Base-by-base conservation (phyloP, 306 rosid species). In the Ceratonia siliqua region DNA sequence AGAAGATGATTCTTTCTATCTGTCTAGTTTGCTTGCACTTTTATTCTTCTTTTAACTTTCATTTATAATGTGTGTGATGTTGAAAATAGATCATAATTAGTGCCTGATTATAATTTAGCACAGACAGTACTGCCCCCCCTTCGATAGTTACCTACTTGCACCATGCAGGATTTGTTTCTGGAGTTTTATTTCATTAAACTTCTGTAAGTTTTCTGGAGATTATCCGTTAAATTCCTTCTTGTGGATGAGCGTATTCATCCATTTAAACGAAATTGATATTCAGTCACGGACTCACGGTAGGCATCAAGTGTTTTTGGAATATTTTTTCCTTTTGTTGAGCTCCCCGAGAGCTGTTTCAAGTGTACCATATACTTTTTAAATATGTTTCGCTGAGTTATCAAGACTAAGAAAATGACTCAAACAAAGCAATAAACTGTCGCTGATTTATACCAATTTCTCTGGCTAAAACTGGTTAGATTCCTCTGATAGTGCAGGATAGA, bases 321-420 rank as follows among this genome's bases (percentile, higher is more conserved):
- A n/a, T 30, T 68, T 25, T 77, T 13, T 56, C 36, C 18, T 46
- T 46, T 62, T 4, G 50, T 36, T 59, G 38, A 48, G 72, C 42
- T 70, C 36, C 35, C 24, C 4, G 20, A 45, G 57, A 35, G 65
- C 43, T 30, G 45, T 46, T 64, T 65, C 70, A 35, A 17, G 27
- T 48, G 3, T 14, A 45, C 59, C n/a, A 21, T 70, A 33, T 28
- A 2, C 38, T 35, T 54, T 54, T 9, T 10, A 27, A 17, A 18
- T 53, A 21, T 77, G 25, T 77, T 57, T 76, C 11, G 58, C 58
- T n/a, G n/a, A n/a, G n/a, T 56, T 52, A 2, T 5, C 21, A 30
- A 52, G 58, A 6, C 21, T 27, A 52, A 52, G 8, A 3, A 20
- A 52, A 52, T 8, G 58, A 52, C 21, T 52, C 21, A 18, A 15